These are phyloP conservation scores for Phytophthora citricola DNA, from an alignment of 352 stramenopile species.

Conservation along the genomic window DNA sequence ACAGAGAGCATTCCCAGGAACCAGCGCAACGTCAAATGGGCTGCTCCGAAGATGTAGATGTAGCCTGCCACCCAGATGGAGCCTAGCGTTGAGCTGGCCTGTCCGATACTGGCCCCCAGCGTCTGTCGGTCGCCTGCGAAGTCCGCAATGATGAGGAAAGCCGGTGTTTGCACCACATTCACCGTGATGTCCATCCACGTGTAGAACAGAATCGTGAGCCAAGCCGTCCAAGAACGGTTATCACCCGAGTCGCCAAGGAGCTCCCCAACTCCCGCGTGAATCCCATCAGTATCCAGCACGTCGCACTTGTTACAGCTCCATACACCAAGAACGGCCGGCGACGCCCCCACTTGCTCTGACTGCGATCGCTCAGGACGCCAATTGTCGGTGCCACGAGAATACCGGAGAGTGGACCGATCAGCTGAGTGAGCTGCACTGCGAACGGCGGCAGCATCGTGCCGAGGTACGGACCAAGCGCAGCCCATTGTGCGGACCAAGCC, in stretches of 20 bases:
- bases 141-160: conserved; percentile 75
- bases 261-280: conserved; percentile 69
- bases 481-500: conserved; percentile 82
- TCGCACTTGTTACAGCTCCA: conserved; percentile 63
- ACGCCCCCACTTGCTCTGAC: conserved; percentile 58
- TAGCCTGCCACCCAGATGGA: conserved; percentile 74
- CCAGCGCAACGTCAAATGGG: conserved; percentile 66
- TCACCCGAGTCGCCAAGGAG: conserved; percentile 59
- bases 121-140: conserved; percentile 80
- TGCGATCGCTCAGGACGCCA: conserved; percentile 73
- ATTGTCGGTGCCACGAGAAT: conserved; percentile 76
- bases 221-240: conserved; percentile 54
- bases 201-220: conserved; percentile 78
- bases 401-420: conserved; percentile 74
- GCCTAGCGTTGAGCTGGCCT: conserved; percentile 67
- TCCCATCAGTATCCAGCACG: conserved; percentile 77
- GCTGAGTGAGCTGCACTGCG: conserved; percentile 77
- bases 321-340: conserved; percentile 71
- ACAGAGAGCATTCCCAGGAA: conserved; percentile 78
- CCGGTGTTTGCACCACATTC: conserved; percentile 79
- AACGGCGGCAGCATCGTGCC: conserved; percentile 68
- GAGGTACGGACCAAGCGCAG: conserved; percentile 70
- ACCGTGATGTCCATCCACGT: conserved; percentile 87
- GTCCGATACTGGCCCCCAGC: conserved; percentile 62
- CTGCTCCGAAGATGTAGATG: conserved; percentile 75